Base-by-base conservation (phyloP, 108 stramenopile genomes). In the Hondaea fermentalgiana region DNA sequence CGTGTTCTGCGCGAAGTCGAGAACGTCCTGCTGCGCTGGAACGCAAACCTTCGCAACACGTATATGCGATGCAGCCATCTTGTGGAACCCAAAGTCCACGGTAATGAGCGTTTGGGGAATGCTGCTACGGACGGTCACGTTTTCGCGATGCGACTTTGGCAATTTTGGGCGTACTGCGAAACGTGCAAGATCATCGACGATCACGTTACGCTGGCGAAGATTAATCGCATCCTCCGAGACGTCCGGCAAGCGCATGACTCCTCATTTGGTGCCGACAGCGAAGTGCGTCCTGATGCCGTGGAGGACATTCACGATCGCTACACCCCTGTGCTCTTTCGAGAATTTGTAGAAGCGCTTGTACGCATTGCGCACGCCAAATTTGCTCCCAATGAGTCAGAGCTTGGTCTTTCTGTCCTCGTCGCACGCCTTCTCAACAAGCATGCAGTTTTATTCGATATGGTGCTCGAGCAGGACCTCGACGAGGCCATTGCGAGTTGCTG, bases 271-370 rank as follows among this genome's bases (percentile, higher is more conserved):
- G 64, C 35, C 8, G 25, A 28, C 25, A 6, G 64, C 21, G 64
- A 69, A 23, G 14, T 14, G 29, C 69, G 35, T 17, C 35, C 69
- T 16, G 25, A 42, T 6, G 59, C 28, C 5, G 5, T 42, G 12
- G 29, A 25, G 53, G 3, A 42, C 25, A 64, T 44, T 17, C 88
- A 88, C 51, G 60, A 88, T 35, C 88, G 59, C 19, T 53, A 69
- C 25, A 8, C 4, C 16, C 60, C 64, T 8, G 64, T 88, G 0
- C 60, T 69, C 5, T 88, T 69, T 45, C 88, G 88, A 5, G 88
- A 88, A 47, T 88, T 88, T 58, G 21, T 60, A 14, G 88, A 88
- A 60, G 88, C 57, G 5, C 16, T 88, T 49, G 88, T 88, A 51
- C 44, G 88, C 2, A 69, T 88, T 29, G 76, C 76, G 6, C 23